Conservation (phyloP, 257 asterid genomes). For the Phtheirospermum japonicum region DNA sequence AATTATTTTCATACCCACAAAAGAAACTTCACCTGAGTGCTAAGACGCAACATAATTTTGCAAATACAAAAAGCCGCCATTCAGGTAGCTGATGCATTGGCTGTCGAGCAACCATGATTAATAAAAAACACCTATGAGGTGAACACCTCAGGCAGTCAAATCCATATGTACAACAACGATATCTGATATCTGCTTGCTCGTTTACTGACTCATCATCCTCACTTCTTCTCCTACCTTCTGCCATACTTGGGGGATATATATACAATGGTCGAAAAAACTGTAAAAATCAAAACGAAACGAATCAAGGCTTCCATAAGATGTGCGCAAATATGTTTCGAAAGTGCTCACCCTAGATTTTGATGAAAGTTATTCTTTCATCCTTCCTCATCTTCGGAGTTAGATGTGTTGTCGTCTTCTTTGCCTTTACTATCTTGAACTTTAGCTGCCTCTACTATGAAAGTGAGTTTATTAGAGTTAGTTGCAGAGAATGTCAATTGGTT, state of each 20-base stretch:
- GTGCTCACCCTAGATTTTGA: constrained; percentile 27
- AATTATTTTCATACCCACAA: constrained; percentile 24
- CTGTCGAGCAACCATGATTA: no score
- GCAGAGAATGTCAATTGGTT: no score
- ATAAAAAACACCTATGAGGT: no score
- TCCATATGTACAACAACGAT: constrained; percentile 30
- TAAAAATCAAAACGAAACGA: neutral
- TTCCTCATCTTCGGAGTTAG: constrained; percentile 36
- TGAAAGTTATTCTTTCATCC: constrained; percentile 25
- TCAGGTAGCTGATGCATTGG: no score
- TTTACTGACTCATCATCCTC: neutral
- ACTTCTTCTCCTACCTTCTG: constrained; percentile 5
- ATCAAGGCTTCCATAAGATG: neutral
- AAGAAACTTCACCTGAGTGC: no score
- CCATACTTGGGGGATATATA: constrained; percentile 19
- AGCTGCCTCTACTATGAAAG: constrained; percentile 22
- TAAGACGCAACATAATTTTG: constrained; percentile 16
- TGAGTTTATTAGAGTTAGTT: no score
- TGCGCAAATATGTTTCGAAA: neutral
- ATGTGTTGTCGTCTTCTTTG: constrained; percentile 1
- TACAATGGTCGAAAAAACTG: constrained; percentile 33
- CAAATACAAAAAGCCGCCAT: no score
- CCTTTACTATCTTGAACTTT: constrained; percentile 23
- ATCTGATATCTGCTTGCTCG: constrained; percentile 18
- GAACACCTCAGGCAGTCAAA: constrained; percentile 27